Conservation (phyloP, 2,329 filamentous ascomycete species). For the Talaromyces islandicus region DNA sequence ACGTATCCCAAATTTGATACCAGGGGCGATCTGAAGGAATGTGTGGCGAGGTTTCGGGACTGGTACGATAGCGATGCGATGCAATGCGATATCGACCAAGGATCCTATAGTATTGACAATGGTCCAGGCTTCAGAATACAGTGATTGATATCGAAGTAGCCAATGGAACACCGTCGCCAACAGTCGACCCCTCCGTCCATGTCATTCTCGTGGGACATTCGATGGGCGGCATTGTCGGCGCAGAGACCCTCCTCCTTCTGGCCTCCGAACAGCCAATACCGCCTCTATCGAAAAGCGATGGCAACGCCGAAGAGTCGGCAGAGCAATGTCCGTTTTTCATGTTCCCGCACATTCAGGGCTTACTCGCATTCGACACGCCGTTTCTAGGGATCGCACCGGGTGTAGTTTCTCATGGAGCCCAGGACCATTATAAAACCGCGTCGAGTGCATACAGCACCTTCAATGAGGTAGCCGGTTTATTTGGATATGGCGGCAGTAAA, state of each 20-base stretch:
- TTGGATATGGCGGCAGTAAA: constrained; percentile 56
- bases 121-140: constrained; percentile 70
- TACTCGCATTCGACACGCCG: constrained; percentile 91
- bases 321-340: constrained; percentile 52
- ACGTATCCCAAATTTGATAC: constrained; percentile 48
- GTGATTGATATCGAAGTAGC: constrained; percentile 92
- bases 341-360: constrained; percentile 88
- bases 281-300: constrained; percentile 19
- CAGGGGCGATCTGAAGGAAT: constrained; percentile 41
- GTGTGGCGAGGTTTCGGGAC: constrained; percentile 41
- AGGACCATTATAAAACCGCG: constrained; percentile 75
- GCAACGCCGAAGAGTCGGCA: constrained; percentile 12
- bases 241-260: constrained; percentile 75
- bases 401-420: constrained; percentile 56
- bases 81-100: neutral
- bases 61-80: constrained; percentile 28
- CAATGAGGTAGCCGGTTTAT: constrained; percentile 56
- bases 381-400: constrained; percentile 54
- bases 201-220: constrained; percentile 80
- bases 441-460: constrained; percentile 63
- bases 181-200: constrained; percentile 76
- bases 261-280: constrained; percentile 56
- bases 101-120: neutral
- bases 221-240: constrained; percentile 91
- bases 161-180: constrained; percentile 72